Conservation (phyloP, 2,329 filamentous ascomycete genomes). For the Cadophora gregata region DNA sequence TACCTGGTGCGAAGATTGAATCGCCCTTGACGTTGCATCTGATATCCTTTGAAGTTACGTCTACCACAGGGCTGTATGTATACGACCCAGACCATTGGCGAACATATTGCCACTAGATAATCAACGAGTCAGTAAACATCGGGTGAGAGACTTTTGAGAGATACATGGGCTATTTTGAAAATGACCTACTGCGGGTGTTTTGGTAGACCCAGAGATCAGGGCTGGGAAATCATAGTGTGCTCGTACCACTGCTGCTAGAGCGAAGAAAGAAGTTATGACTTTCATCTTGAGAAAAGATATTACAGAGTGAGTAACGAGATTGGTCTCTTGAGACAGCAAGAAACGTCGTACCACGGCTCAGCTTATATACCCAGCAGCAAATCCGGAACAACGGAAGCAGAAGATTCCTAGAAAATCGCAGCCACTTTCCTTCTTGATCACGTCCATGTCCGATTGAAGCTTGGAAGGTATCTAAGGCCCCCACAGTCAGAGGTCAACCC, state of each 20-base stretch:
- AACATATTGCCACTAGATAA: conserved; percentile 35
- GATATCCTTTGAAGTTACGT: conserved; percentile 48
- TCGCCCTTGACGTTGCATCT: conserved; percentile 48
- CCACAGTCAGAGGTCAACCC: conserved; percentile 6
- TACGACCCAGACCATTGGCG: conserved; percentile 41
- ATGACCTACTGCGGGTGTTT: conserved; percentile 21
- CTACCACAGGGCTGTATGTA: conserved; percentile 36
- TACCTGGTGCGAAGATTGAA: conserved; percentile 33
- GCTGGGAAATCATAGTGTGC: conserved; percentile 40
- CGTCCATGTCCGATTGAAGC: not conserved
- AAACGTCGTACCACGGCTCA: not conserved
- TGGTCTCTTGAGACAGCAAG: not conserved
- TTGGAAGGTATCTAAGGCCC: conserved; percentile 9
- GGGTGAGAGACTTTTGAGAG: not conserved
- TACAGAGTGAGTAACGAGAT: not conserved
- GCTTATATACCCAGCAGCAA: conserved; percentile 13
- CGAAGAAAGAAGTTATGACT: conserved; percentile 27
- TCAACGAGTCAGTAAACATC: not conserved
- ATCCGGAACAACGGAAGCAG: conserved; percentile 4
- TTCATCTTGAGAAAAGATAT: conserved; percentile 26
- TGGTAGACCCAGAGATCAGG: conserved; percentile 29
- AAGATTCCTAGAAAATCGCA: conserved; percentile 13
- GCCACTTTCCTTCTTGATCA: not conserved
- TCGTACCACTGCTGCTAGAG: conserved; percentile 31
- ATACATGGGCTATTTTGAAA: not conserved